Percentiles rank a stretch among this genome's conserved stretches.
Conservation (phyloP, 352 stramenopile genomes). For the Phytophthora crassamura region DNA sequence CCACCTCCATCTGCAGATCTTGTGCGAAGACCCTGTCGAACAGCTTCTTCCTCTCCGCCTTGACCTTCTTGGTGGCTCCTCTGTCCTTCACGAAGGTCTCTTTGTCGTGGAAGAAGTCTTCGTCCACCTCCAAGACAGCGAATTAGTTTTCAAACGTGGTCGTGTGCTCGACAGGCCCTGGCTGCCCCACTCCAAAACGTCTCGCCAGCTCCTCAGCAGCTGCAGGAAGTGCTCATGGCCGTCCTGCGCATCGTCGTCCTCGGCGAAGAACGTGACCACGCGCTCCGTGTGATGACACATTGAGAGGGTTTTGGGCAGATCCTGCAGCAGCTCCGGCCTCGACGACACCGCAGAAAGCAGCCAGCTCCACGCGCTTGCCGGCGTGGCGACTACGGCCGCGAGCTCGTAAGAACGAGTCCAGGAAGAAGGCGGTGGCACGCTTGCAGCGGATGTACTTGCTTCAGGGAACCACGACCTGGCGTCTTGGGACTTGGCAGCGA, state of each 20-base stretch:
- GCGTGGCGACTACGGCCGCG: background rate
- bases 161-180: background rate
- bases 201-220: constrained; percentile 5
- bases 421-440: constrained; percentile 5
- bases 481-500: too few relatives aligned
- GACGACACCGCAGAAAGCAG: background rate
- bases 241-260: background rate
- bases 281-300: constrained; percentile 21
- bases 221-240: constrained; percentile 15
- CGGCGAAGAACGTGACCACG: too few relatives aligned
- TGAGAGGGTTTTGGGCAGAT: constrained; percentile 26
- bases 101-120: constrained; percentile 19
- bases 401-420: background rate
- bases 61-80: background rate
- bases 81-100: background rate
- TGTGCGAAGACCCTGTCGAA: constrained; percentile 34
- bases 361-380: background rate
- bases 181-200: background rate
- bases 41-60: constrained; percentile 12
- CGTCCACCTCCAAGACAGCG: constrained; percentile 22
- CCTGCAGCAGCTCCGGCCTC: constrained; percentile 14
- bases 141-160: constrained; percentile 32
- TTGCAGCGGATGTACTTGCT: constrained; percentile 10
- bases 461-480: background rate
- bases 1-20: constrained; percentile 24